These are phyloP conservation scores for Globisporangium spiculum DNA, from an alignment of 352 stramenopile species.

Conservation along the genomic window DNA sequence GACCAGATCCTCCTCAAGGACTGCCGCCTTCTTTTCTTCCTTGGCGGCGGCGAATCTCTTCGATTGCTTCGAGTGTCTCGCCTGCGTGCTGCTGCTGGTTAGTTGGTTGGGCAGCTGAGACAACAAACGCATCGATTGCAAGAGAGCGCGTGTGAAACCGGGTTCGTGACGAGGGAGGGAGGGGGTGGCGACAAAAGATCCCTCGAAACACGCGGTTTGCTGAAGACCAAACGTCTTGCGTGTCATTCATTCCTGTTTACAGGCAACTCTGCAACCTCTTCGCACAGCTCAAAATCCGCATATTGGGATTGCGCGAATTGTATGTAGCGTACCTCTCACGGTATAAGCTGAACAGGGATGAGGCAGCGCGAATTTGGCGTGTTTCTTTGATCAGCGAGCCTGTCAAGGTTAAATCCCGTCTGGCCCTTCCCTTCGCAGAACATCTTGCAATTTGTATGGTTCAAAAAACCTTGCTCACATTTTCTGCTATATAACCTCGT, in stretches of 20 bases:
- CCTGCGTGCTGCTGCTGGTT: too few species aligned
- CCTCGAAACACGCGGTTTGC: conserved; percentile 9
- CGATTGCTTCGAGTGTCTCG: too few species aligned
- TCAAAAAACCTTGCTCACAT: too few species aligned
- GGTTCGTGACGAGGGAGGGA: background rate
- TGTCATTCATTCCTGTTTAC: background rate
- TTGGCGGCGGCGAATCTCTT: too few species aligned
- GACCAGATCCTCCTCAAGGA: too few species aligned
- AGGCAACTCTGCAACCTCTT: background rate
- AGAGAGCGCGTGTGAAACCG: conserved; percentile 1
- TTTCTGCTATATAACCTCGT: background rate
- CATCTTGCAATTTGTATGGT: background rate
- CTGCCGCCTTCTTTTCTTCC: too few species aligned
- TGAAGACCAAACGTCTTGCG: background rate
- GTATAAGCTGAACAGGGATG: background rate
- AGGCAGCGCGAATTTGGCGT: conserved; percentile 1
- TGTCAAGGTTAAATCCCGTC: background rate
- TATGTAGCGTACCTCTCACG: background rate
- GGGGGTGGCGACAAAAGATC: conserved; percentile 3
- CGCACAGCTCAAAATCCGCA: background rate
- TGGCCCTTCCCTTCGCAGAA: background rate
- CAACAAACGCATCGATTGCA: background rate
- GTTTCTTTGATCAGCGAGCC: conserved; percentile 8
- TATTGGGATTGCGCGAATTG: too few species aligned
- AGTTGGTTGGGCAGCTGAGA: background rate